Evolutionary conservation across 345 rosid species (phyloP), one percentile per base, ranked within the genome.

Genomic region (Eucalyptus regnans): DNA sequence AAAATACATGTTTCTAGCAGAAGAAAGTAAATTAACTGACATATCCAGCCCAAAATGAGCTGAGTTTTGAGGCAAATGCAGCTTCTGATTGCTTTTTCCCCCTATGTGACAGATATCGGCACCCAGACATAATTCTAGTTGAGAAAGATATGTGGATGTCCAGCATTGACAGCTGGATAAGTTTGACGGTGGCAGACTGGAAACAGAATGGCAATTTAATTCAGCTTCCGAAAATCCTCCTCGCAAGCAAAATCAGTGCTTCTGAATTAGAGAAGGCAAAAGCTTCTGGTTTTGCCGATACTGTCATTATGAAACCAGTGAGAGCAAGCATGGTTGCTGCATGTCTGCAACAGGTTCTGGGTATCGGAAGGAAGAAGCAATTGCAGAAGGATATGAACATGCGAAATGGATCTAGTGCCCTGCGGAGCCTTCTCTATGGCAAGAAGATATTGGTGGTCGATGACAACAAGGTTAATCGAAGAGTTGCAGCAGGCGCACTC

Each of bases 281-380:
- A 91, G 92, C 95, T 37, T 95, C 94, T n/a, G 99, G 99, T 9
- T 98, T 98, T 90, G 93, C 97, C 1, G 99, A 98, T 90, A 98
- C 99, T 1, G 94, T 93, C 87, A 94, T 98, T 85, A 95, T 98
- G 98, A 98, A 98, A 87, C 99, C 99, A 8, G 88, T 98, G 89
- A 94, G 99, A 91, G 97, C 99, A 83, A 98, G 98, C 90, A 98
- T 97, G 99, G 91, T 98, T 15, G 99, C 97, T 8, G 99, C 99
- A 44, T 98, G 99, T 94, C 94, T 98, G 58, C 99, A 94, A 44
- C 99, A 95, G 90, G 97, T 94, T 62, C 94, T 96, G 17, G 97
- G 94, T 83, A 91, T 91, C 50, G 97, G 98, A 80, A 95, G 92
- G 93, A 95, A 93, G 88, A 93, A 94, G 90, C 87, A 52, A 25